Conservation (phyloP, 768 basidiomycete species). For the Amanita inopinata region DNA sequence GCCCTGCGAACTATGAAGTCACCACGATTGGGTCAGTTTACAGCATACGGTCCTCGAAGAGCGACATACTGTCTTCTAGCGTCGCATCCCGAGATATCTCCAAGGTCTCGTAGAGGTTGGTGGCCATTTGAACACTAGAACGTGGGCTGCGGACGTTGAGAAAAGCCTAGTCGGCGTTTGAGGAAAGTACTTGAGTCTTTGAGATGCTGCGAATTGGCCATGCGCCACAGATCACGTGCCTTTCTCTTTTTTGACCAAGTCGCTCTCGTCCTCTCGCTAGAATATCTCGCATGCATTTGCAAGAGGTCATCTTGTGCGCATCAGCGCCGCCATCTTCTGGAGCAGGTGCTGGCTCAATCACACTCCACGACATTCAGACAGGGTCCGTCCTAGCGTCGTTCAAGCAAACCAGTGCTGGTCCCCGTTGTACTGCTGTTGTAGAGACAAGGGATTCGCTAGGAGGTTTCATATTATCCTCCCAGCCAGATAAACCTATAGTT, state of each 20-base stretch:
- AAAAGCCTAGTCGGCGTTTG: not conserved
- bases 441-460: conserved; percentile 66
- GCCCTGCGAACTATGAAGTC: conserved; percentile 54
- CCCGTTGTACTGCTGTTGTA: conserved; percentile 60
- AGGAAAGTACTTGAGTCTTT: not conserved
- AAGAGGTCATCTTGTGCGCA: conserved; percentile 60
- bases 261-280: not conserved
- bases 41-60: not conserved
- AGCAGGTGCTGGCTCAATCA: conserved; percentile 51
- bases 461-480: conserved; percentile 75
- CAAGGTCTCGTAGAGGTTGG: conserved; percentile 57
- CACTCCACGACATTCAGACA: conserved; percentile 76
- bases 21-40: conserved; percentile 2
- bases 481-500: conserved; percentile 80
- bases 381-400: conserved; percentile 72
- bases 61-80: conserved; percentile 50
- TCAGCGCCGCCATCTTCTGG: conserved; percentile 38
- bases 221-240: conserved; percentile 6
- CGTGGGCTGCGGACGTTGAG: no score
- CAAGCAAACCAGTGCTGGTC: conserved; percentile 67
- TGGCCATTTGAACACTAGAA: conserved; percentile 41
- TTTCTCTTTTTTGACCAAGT: not conserved
- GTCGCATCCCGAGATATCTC: conserved; percentile 44
- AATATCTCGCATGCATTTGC: conserved; percentile 62
- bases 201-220: not conserved